Conservation (phyloP, 1,284 basidiomycete species). For the Cutaneotrichosporon spelunceum region DNA sequence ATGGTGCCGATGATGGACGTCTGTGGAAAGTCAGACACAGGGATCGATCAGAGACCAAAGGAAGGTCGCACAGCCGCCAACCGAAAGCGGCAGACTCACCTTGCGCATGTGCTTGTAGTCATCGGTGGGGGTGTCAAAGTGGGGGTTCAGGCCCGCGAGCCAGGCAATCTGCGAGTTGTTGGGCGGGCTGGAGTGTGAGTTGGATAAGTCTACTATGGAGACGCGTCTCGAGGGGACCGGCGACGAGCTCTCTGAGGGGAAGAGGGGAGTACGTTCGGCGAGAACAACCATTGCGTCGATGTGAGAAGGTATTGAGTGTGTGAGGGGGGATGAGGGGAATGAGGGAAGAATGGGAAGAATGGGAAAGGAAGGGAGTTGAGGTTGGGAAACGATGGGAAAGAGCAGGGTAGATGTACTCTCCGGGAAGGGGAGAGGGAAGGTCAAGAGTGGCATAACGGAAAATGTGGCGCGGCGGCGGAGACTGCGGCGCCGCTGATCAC, state of each 20-base stretch:
- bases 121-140: constrained; percentile 62
- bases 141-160: constrained; percentile 75
- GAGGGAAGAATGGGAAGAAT: neutral
- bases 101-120: constrained; percentile 84
- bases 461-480: neutral
- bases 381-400: constrained; percentile 10
- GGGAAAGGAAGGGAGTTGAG: neutral
- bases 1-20: constrained; percentile 96
- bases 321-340: constrained; percentile 3
- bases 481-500: too few relatives aligned
- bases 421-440: constrained; percentile 1
- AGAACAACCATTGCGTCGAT: neutral
- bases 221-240: constrained; percentile 11
- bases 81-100: constrained; percentile 57
- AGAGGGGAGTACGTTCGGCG: neutral
- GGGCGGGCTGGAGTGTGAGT: constrained; percentile 6
- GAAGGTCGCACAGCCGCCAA: constrained; percentile 1
- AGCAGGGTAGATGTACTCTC: neutral
- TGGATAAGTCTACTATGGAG: constrained; percentile 18
- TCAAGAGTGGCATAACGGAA: neutral
- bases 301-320: neutral
- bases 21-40: constrained; percentile 53
- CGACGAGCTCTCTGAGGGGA: constrained; percentile 8
- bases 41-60: constrained; percentile 8
- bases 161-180: constrained; percentile 69